Base-by-base conservation (phyloP, 2,329 filamentous ascomycete species). In the Xylaria hypoxylon region DNA sequence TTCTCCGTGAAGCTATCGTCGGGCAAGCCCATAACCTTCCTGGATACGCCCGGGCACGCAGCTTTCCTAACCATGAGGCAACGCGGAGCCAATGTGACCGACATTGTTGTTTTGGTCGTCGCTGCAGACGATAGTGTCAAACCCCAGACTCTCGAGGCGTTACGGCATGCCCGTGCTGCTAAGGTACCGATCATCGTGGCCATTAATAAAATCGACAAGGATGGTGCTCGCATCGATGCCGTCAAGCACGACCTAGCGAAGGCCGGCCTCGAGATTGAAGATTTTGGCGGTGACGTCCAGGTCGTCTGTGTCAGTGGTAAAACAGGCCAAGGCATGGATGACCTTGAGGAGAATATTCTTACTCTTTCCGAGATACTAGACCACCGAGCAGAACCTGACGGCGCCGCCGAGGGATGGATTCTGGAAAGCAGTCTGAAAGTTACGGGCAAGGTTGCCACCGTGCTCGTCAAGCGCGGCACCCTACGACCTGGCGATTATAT, bases 61-160 rank as follows among this genome's bases (percentile, higher is more conserved):
- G 96, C 96, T 0, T 99, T 99, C 80, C 82, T 98, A 71, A 92
- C 91, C 44, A 99, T 99, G 96, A 91, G 96, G 35, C 93, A 97
- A 77, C 90, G 96, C 72, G 96, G 96, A 69, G 96, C 96, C 35
- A 93, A 95, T 68, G 94, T 98, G 55, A 99, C 96, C 0, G 96
- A 99, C 77, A 97, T 99, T 71, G 93, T 99, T 15, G 91, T 99
- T 47, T 82, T 99, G 22, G 96, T 99, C 0, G 95, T 99, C 24
- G 96, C 96, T 6, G 95, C 95, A 8, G 96, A 99, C 77, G 96
- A 99, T 77, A 96, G 94, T 76, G 95, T 99, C 73, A 99, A 96
- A 83, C 96, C 96, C 2, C 96, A 99, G 77, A 99, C 96, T 0
- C 84, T 98, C 2, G 96, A 99, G 82, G 96, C 96, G 5, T 89